Percentiles rank a stretch among this genome's conserved stretches.
Evolutionary conservation across 345 rosid genomes (phyloP).

Genomic region (Durio zibethinus): DNA sequence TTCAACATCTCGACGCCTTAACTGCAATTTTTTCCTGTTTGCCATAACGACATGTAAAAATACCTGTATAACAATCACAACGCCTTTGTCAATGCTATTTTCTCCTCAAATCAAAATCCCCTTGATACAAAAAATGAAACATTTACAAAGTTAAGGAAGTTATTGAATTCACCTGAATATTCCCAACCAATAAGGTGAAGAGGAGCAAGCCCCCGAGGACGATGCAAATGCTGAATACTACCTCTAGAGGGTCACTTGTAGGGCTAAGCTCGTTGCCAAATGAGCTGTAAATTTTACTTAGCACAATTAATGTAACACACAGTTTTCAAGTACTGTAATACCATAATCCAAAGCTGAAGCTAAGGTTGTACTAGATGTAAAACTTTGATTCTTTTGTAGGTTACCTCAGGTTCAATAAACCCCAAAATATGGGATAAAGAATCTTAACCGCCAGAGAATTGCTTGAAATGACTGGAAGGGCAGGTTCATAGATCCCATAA

Average conservation of each 20-base stretch:
- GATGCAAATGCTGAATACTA: slow-evolving; percentile 65
- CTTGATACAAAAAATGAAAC: background rate
- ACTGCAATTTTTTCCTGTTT: slow-evolving; percentile 74
- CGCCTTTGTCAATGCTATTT: background rate
- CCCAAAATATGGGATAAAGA: slow-evolving; percentile 93
- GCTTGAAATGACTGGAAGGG: slow-evolving; percentile 85
- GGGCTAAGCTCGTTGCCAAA: slow-evolving; percentile 83
- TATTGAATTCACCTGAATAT: slow-evolving; percentile 59
- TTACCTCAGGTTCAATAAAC: slow-evolving; percentile 84
- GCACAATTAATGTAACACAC: background rate
- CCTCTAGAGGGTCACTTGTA: slow-evolving; percentile 75
- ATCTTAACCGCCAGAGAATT: slow-evolving; percentile 73
- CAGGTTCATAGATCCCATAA: slow-evolving; percentile 70
- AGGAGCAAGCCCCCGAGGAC: slow-evolving; percentile 77
- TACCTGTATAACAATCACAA: slow-evolving; percentile 40
- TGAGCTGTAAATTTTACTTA: slow-evolving; percentile 46
- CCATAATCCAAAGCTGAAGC: background rate
- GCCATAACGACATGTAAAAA: slow-evolving; percentile 72
- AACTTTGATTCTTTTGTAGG: background rate
- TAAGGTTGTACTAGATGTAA: background rate
- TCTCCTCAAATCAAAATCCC: background rate
- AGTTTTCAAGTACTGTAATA: background rate
- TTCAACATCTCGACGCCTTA: slow-evolving; percentile 73
- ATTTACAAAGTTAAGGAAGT: background rate
- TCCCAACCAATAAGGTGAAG: slow-evolving; percentile 80